Evolutionary conservation across 2,329 filamentous ascomycete species (phyloP).

Genomic region (Fonsecaea pedrosoi): DNA sequence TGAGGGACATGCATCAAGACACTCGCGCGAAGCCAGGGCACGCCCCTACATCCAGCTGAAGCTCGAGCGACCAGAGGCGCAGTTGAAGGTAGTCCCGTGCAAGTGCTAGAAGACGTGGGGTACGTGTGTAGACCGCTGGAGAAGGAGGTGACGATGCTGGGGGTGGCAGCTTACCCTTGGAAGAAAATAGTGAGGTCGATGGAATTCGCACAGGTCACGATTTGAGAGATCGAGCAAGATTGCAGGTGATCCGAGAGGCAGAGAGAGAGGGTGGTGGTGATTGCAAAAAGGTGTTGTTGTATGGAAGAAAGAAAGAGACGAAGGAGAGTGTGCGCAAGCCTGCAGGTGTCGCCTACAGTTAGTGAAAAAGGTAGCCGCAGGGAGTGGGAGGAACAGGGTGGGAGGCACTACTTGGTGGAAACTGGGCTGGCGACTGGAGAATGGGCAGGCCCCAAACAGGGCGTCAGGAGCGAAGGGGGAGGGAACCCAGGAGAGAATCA

Average conservation of each 20-base stretch:
- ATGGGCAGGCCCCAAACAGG: neutral
- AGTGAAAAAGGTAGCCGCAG: constrained; percentile 20
- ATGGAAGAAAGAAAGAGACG: constrained; percentile 20
- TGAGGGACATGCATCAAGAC: constrained; percentile 11
- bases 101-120: constrained; percentile 33
- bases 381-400: constrained; percentile 23
- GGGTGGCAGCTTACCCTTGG: constrained; percentile 34
- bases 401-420: constrained; percentile 18
- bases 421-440: constrained; percentile 6
- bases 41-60: constrained; percentile 6
- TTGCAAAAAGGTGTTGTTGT: constrained; percentile 22
- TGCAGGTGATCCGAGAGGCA: constrained; percentile 13
- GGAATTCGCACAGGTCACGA: constrained; percentile 24
- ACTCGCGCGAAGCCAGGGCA: constrained; percentile 15
- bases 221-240: constrained; percentile 22
- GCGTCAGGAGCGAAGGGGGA: constrained; percentile 4
- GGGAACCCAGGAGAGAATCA: constrained; percentile 9
- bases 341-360: constrained; percentile 18
- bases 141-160: constrained; percentile 23
- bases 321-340: constrained; percentile 22
- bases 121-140: constrained; percentile 24
- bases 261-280: constrained; percentile 22
- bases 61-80: constrained; percentile 22
- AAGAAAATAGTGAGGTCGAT: constrained; percentile 16
- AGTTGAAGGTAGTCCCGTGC: constrained; percentile 19